phyloP scores from a whole-genome alignment of 2,329 filamentous ascomycete genomes.

The Pezicula neosporulosa region DNA sequence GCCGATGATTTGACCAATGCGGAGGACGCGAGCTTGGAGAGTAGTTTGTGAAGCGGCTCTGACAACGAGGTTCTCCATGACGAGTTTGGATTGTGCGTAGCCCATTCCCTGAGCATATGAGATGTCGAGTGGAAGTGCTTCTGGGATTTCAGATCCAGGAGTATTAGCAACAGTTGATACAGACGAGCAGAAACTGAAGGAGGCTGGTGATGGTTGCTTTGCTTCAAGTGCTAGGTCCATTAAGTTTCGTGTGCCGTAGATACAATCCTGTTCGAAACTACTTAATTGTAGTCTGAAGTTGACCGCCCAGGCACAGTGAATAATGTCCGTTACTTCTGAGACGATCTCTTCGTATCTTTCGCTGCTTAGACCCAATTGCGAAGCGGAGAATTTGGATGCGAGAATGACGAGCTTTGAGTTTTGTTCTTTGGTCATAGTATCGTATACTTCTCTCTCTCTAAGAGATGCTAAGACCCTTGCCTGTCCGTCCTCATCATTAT shows the following conservation, averaged over 20 bases:
- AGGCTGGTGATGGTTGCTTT: slow-evolving; percentile 22
- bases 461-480: too few species aligned
- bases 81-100: slow-evolving; percentile 44
- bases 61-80: slow-evolving; percentile 41
- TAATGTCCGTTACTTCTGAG: slow-evolving; percentile 34
- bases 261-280: slow-evolving; percentile 41
- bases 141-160: slow-evolving; percentile 1
- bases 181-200: slow-evolving; percentile 35
- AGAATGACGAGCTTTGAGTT: slow-evolving; percentile 33
- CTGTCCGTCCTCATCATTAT: slow-evolving; percentile 14
- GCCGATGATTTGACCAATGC: slow-evolving; percentile 48
- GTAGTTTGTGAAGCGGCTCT: slow-evolving; percentile 23
- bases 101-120: slow-evolving; percentile 40
- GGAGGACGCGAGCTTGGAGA: slow-evolving; percentile 32
- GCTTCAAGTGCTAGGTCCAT: slow-evolving; percentile 35
- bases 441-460: too few species aligned
- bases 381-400: slow-evolving; percentile 15
- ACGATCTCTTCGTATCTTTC: slow-evolving; percentile 26
- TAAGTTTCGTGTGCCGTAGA: slow-evolving; percentile 41
- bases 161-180: slow-evolving; percentile 25
- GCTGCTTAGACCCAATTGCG: slow-evolving; percentile 30
- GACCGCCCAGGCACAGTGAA: slow-evolving; percentile 51
- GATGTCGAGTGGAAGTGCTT: slow-evolving; percentile 13
- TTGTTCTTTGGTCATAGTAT: too few species aligned
- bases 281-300: slow-evolving; percentile 51